A percentile compares a stretch with the other conserved stretches of the same genome.
Conservation (phyloP, 176 grass and related monocot genomes). For the Ananas comosus region DNA sequence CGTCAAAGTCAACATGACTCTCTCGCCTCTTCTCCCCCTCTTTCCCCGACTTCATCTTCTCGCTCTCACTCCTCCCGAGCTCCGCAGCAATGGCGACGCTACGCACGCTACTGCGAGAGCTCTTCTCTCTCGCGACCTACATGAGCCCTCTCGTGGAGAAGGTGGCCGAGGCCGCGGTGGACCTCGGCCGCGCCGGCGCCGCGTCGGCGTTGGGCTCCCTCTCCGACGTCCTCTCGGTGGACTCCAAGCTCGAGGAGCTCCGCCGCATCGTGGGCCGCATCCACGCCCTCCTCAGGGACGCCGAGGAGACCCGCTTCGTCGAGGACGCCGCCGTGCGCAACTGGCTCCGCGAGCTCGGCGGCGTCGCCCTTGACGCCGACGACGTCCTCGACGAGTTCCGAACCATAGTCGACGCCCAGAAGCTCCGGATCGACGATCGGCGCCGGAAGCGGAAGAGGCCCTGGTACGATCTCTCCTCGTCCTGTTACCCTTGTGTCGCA, state of each 20-base stretch:
- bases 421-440: not conserved
- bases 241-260: slow-evolving; percentile 1
- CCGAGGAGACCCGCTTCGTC: slow-evolving; percentile 21
- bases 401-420: not conserved
- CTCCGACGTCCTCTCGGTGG: not conserved
- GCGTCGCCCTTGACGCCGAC: slow-evolving; percentile 20
- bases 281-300: slow-evolving; percentile 10
- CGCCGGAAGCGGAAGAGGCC: slow-evolving; percentile 4
- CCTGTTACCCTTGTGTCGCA: not conserved
- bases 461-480: not conserved
- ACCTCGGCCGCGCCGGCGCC: not conserved
- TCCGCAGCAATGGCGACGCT: not conserved
- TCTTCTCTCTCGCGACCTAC: not conserved
- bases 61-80: not conserved
- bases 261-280: not conserved
- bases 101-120: not conserved
- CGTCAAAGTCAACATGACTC: not conserved
- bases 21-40: not conserved
- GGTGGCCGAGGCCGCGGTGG: not conserved
- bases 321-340: slow-evolving; percentile 7
- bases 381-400: slow-evolving; percentile 23
- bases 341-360: slow-evolving; percentile 24
- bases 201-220: not conserved
- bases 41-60: not conserved
- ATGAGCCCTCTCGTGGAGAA: not conserved